A percentile compares a stretch with the other conserved stretches of the same genome.
Conservation (phyloP, 2,329 filamentous ascomycete genomes). For the Neocucurbitaria cava region DNA sequence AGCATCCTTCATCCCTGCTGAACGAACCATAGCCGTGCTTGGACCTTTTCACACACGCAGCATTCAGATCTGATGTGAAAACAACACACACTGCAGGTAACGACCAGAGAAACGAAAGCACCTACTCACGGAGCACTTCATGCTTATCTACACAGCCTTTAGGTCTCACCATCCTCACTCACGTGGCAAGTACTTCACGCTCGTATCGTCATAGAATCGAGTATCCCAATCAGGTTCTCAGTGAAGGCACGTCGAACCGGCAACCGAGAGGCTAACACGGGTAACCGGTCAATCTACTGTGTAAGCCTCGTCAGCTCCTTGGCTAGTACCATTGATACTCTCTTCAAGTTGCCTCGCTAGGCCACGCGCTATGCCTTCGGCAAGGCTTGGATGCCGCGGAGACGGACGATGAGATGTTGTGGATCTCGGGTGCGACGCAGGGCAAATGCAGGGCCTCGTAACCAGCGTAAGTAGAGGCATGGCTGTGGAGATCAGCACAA, state of each 20-base stretch:
- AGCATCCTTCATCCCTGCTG: neutral
- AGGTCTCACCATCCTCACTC: neutral
- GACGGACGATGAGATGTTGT: neutral
- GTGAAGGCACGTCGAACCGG: conserved; percentile 1
- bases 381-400: conserved; percentile 5
- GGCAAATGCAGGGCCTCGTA: conserved; percentile 8
- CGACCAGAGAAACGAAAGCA: neutral
- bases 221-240: conserved; percentile 10
- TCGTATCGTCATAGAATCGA: conserved; percentile 13
- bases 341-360: conserved; percentile 14
- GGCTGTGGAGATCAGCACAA: conserved; percentile 3
- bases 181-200: neutral
- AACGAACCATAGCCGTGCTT: neutral
- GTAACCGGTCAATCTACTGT: conserved; percentile 9
- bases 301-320: conserved; percentile 14
- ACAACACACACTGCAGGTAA: too few species aligned
- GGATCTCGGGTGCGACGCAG: conserved; percentile 2
- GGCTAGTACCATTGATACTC: conserved; percentile 16
- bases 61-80: too few species aligned
- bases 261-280: conserved; percentile 6
- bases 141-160: conserved; percentile 3
- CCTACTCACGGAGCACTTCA: neutral
- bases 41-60: too few species aligned
- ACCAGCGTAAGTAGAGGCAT: conserved; percentile 2
- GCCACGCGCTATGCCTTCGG: neutral